phyloP scores from a whole-genome alignment of 129 eudicot species.

The Pittosporum tobira region DNA sequence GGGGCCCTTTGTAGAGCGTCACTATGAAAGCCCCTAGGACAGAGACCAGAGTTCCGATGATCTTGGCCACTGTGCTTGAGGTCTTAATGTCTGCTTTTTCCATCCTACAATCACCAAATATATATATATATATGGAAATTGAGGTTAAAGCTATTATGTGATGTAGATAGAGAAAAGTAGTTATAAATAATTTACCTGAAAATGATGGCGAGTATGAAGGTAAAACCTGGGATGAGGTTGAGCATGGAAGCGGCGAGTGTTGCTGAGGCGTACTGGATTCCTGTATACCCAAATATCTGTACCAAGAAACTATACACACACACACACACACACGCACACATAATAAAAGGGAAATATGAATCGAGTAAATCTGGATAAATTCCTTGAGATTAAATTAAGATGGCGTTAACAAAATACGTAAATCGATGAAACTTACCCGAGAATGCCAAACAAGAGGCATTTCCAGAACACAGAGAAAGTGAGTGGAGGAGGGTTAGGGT shows the following conservation, averaged over 20 bases:
- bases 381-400: no score
- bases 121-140: no score
- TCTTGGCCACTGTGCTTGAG: slow-evolving; percentile 42
- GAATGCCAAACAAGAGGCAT: slow-evolving; percentile 50
- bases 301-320: slow-evolving; percentile 39
- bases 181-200: slow-evolving; percentile 72
- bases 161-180: no score
- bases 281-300: slow-evolving; percentile 74
- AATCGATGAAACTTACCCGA: slow-evolving; percentile 52
- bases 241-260: slow-evolving; percentile 66
- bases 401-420: no score
- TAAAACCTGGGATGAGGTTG: slow-evolving; percentile 80
- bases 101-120: slow-evolving; percentile 39
- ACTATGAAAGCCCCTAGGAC: slow-evolving; percentile 66
- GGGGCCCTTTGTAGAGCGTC: slow-evolving; percentile 70
- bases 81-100: slow-evolving; percentile 42
- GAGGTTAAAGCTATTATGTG: no score
- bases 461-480: slow-evolving; percentile 39
- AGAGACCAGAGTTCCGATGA: slow-evolving; percentile 60
- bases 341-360: background rate
- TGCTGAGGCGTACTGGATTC: slow-evolving; percentile 60
- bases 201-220: slow-evolving; percentile 63
- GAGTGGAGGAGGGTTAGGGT: slow-evolving; percentile 32
- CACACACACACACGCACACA: background rate
- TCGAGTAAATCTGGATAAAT: no score